Evolutionary conservation across 306 rosid species (phyloP).

Genomic region (Trichosanthes cucumerina): DNA sequence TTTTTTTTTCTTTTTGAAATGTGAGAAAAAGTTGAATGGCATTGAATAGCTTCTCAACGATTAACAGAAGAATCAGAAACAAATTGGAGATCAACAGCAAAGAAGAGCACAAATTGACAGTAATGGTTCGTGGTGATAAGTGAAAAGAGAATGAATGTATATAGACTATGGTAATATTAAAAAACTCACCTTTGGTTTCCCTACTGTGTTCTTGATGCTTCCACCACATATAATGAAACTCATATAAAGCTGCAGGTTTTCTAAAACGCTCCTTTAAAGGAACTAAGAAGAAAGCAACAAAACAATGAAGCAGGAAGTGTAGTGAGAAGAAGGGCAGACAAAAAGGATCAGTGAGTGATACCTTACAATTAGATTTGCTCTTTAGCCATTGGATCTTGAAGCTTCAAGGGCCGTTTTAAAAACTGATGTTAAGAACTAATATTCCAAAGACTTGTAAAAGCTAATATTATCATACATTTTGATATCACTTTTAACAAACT

Average conservation of each 20-base stretch:
- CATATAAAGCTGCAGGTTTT: not conserved
- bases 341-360: not conserved
- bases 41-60: not conserved
- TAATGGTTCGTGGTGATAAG: not conserved
- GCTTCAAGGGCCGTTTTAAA: not conserved
- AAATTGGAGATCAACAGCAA: not conserved
- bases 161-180: not conserved
- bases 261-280: not conserved
- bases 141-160: not conserved
- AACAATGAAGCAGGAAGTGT: slow-evolving; percentile 7
- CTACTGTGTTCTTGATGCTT: not conserved
- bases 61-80: not conserved
- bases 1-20: not conserved
- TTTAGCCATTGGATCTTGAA: slow-evolving; percentile 18
- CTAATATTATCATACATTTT: not conserved
- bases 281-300: slow-evolving; percentile 12
- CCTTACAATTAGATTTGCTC: slow-evolving; percentile 2
- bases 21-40: not conserved
- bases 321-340: not conserved
- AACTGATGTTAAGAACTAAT: not conserved
- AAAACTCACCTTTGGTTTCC: not conserved
- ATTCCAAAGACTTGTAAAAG: not conserved
- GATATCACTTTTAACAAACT: not conserved
- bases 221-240: not conserved
- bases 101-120: not conserved